A percentile compares a stretch with the other conserved stretches of the same genome.
phyloP scores from a whole-genome alignment of 441 rosid species.

The Breynia disticha region DNA sequence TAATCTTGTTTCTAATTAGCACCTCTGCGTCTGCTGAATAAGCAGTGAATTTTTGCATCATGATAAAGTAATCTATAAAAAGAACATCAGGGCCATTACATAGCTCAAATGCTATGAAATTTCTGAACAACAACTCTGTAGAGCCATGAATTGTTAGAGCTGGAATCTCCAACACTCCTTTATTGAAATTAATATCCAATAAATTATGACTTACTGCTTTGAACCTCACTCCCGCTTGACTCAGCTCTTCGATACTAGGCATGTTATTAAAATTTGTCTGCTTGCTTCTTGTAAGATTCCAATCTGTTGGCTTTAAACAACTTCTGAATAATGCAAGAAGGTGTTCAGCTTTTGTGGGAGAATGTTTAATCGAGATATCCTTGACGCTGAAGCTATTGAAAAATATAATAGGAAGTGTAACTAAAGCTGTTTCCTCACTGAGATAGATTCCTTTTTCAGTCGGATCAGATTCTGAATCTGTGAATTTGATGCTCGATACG shows the following conservation, averaged over 20 bases:
- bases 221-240: constrained; percentile 13
- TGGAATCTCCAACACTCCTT: constrained; percentile 9
- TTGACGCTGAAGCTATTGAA: not conserved
- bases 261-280: not conserved
- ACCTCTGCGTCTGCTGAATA: not conserved
- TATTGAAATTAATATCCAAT: constrained; percentile 1
- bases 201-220: not conserved
- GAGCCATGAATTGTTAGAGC: not conserved
- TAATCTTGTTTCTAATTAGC: not conserved
- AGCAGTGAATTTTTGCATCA: not conserved
- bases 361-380: not conserved
- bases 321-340: not conserved
- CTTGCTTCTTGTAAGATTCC: not conserved
- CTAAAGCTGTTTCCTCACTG: not conserved
- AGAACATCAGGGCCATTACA: not conserved
- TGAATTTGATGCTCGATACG: not conserved
- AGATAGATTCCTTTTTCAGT: not conserved
- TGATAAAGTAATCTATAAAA: not conserved
- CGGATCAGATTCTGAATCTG: not conserved
- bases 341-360: not conserved
- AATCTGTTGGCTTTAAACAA: not conserved
- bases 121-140: not conserved
- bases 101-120: constrained; percentile 8
- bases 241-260: not conserved
- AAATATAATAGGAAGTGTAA: not conserved